Percentiles rank a stretch among this genome's conserved stretches.
Conservation (phyloP, 148 eudicot species). For the Limonium bicolor region DNA sequence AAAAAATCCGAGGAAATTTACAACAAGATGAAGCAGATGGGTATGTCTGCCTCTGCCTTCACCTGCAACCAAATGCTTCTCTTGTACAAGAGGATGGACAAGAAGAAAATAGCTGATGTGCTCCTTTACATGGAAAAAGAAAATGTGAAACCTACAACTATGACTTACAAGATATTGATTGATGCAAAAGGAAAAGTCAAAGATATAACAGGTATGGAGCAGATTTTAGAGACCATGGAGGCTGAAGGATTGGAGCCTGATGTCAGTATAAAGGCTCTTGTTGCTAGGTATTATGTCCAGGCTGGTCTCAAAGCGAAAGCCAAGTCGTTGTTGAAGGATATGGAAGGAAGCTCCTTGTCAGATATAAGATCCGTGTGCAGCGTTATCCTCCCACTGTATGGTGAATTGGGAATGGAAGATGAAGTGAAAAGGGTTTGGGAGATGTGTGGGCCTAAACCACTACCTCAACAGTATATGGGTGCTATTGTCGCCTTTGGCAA, state of each 20-base stretch:
- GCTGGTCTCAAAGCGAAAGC: constrained; percentile 61
- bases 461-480: constrained; percentile 28
- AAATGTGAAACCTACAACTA: constrained; percentile 43
- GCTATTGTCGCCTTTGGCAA: constrained; percentile 79
- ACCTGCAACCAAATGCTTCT: constrained; percentile 67
- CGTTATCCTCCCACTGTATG: constrained; percentile 45
- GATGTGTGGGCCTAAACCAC: constrained; percentile 27
- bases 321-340: constrained; percentile 40
- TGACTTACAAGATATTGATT: constrained; percentile 61
- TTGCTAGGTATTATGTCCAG: constrained; percentile 52
- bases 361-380: constrained; percentile 20
- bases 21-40: constrained; percentile 64
- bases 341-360: constrained; percentile 36
- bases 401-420: constrained; percentile 45
- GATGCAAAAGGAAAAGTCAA: constrained; percentile 59
- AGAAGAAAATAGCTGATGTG: constrained; percentile 70
- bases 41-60: constrained; percentile 33
- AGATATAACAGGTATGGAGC: constrained; percentile 81
- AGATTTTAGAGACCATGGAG: constrained; percentile 75
- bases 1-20: constrained; percentile 69
- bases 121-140: constrained; percentile 77
- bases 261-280: constrained; percentile 8
- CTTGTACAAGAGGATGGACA: constrained; percentile 55
- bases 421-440: constrained; percentile 74
- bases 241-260: constrained; percentile 49